Percentiles rank a stretch among this genome's conserved stretches.
These are phyloP conservation scores for Yamadazyma tumulicola DNA, from an alignment of 805 yeast genomes.

Conservation along the genomic window DNA sequence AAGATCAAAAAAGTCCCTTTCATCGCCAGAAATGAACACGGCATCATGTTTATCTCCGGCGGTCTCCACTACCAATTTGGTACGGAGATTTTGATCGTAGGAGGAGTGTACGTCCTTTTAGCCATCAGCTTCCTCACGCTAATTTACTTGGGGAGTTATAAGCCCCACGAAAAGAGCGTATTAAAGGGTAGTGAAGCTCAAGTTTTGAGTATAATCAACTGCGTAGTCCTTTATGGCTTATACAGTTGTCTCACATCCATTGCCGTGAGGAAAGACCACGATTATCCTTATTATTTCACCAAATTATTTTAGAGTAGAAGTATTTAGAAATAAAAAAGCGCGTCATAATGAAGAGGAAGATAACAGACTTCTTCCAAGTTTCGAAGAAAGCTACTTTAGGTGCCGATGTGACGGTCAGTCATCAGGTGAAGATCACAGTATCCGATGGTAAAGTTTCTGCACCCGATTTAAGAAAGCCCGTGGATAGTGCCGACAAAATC, in stretches of 20 bases:
- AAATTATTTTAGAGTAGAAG: constrained; percentile 25
- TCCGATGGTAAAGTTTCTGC: background rate
- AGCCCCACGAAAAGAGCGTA: constrained; percentile 16
- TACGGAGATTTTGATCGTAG: constrained; percentile 55
- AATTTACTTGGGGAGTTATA: constrained; percentile 33
- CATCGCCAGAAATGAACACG: constrained; percentile 49
- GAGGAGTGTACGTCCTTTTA: constrained; percentile 47
- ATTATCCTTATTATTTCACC: constrained; percentile 43
- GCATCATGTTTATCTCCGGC: constrained; percentile 58
- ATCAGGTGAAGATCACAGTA: no score
- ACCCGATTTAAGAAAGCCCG: background rate
- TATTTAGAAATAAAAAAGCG: constrained; percentile 1
- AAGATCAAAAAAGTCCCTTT: constrained; percentile 61
- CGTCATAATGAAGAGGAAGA: constrained; percentile 9
- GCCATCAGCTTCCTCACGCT: constrained; percentile 40
- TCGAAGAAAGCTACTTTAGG: no score
- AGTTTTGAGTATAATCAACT: constrained; percentile 17
- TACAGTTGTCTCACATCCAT: constrained; percentile 44
- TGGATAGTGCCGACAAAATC: background rate
- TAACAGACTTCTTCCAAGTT: constrained; percentile 16
- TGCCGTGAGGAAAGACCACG: constrained; percentile 44
- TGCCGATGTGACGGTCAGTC: no score
- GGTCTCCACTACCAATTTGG: constrained; percentile 71
- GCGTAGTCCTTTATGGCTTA: constrained; percentile 30
- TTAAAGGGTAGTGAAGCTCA: constrained; percentile 14